Percentiles rank a stretch among this genome's conserved stretches.
Evolutionary conservation across 805 yeast genomes (phyloP).

Genomic region (Helenozyma rhizophorensis): DNA sequence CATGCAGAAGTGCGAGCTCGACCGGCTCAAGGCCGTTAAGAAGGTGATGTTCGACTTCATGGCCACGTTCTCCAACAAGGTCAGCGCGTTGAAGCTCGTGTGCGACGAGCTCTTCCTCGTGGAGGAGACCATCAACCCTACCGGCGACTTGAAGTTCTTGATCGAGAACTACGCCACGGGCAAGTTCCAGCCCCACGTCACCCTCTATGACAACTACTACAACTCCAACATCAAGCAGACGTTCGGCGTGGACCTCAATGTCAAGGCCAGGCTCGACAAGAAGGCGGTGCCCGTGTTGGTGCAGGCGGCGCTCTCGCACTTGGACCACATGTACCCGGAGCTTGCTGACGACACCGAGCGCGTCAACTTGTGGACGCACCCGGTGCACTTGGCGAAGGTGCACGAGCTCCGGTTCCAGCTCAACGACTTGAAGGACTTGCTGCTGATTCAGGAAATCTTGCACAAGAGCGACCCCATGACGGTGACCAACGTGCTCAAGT

Average conservation of each 20-base stretch:
- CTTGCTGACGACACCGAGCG: constrained; percentile 66
- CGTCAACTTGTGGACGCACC: constrained; percentile 62
- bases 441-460: constrained; percentile 30
- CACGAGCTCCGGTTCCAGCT: constrained; percentile 58
- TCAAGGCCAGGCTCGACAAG: constrained; percentile 66
- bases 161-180: constrained; percentile 72
- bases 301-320: constrained; percentile 55
- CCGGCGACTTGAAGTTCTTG: constrained; percentile 60
- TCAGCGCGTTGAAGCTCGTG: constrained; percentile 52
- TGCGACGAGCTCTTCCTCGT: constrained; percentile 58
- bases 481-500: constrained; percentile 63
- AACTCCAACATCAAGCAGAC: constrained; percentile 62
- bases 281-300: constrained; percentile 68
- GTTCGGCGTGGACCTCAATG: constrained; percentile 75
- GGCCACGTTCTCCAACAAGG: constrained; percentile 58
- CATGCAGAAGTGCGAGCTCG: constrained; percentile 80
- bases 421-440: constrained; percentile 32
- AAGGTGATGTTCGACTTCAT: constrained; percentile 71
- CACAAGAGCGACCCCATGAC: constrained; percentile 47
- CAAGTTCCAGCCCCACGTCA: constrained; percentile 64
- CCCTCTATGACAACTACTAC: constrained; percentile 76
- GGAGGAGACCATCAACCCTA: constrained; percentile 71
- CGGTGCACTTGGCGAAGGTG: constrained; percentile 55
- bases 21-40: constrained; percentile 71
- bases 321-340: constrained; percentile 70